Conservation (phyloP, 2,329 filamentous ascomycete species). For the Cordyceps farinosa region DNA sequence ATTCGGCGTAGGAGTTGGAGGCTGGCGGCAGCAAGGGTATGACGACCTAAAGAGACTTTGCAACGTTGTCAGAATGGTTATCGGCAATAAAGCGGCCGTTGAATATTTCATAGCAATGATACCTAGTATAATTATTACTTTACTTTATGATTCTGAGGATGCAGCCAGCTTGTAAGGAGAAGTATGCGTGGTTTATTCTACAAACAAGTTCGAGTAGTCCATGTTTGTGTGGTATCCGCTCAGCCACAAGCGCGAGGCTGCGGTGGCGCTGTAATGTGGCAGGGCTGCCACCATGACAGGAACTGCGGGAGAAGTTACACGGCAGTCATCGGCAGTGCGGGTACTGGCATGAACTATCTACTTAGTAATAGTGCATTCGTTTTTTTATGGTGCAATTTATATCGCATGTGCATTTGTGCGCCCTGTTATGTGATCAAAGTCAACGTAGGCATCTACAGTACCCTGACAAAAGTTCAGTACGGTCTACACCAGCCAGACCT, state of each 20-base stretch:
- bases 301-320: not conserved
- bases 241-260: constrained; percentile 6
- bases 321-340: too few relatives aligned
- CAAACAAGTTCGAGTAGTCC: not conserved
- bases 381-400: too few relatives aligned
- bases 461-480: too few relatives aligned
- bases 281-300: not conserved
- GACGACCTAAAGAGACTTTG: not conserved
- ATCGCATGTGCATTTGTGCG: not conserved
- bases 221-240: not conserved
- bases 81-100: not conserved
- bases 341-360: too few relatives aligned
- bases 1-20: not conserved
- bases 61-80: not conserved
- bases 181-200: not conserved
- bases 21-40: not conserved
- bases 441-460: too few relatives aligned
- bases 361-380: too few relatives aligned
- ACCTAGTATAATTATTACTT: constrained; percentile 12
- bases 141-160: not conserved
- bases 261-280: not conserved
- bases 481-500: too few relatives aligned
- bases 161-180: not conserved
- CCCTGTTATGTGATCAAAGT: not conserved
- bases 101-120: constrained; percentile 16